Evolutionary conservation across 108 stramenopile genomes (phyloP), one percentile per base, ranked within the genome.

Genomic region (Fragilaria radians): DNA sequence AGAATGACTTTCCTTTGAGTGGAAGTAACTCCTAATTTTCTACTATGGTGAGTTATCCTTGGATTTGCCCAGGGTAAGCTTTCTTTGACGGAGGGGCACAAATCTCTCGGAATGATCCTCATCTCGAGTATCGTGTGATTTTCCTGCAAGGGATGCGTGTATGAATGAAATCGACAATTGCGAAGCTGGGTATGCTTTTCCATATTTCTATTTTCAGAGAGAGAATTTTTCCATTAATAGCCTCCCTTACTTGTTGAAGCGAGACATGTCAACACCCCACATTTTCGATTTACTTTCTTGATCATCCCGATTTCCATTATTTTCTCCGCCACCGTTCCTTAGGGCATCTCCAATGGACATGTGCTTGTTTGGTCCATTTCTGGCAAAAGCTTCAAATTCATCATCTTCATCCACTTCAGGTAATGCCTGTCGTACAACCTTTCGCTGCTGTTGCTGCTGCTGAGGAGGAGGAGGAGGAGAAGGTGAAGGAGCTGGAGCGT

Each of bases 191-290:
- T n/a, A n/a, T n/a, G n/a, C n/a, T n/a, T n/a, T n/a, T n/a, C n/a
- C n/a, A n/a, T n/a, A n/a, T n/a, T n/a, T n/a, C n/a, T n/a, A n/a
- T n/a, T n/a, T n/a, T n/a, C n/a, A n/a, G n/a, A n/a, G n/a, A n/a
- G n/a, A n/a, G n/a, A n/a, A n/a, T n/a, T n/a, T n/a, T n/a, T n/a
- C n/a, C n/a, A n/a, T n/a, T n/a, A n/a, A n/a, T 42, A 14, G 36
- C 36, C 36, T 42, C 7, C 11, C 7, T 42, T 42, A 51, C 7
- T 71, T 61, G 48, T 67, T 63, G 28, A 76, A 74, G 47, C 59
- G 71, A 55, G 73, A 72, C 71, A 82, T 82, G 46, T 82, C 81
- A 27, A 82, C 72, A 31, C 81, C 81, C 81, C 81, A 82, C 54
- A 68, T 67, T 57, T 78, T 82, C 18, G 77, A 72, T 31, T 66